Conservation (phyloP, 768 basidiomycete genomes). For the Leccinum ochraceum region DNA sequence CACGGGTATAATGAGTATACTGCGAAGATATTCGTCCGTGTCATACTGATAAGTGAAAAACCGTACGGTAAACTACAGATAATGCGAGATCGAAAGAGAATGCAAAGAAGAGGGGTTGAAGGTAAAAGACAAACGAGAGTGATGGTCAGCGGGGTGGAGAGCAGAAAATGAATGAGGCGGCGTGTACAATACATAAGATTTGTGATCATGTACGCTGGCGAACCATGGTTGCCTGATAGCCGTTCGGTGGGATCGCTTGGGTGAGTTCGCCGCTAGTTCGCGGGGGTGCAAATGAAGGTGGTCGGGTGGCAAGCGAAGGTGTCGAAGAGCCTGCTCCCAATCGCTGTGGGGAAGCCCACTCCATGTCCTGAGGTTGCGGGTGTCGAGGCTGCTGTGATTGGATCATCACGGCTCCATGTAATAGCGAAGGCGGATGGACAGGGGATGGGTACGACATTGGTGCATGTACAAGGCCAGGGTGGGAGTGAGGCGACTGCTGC, state of each 20-base stretch:
- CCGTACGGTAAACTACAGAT: slow-evolving; percentile 63
- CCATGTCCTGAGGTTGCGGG: slow-evolving; percentile 48
- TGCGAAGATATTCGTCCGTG: slow-evolving; percentile 63
- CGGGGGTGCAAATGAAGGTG: slow-evolving; percentile 50
- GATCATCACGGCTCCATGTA: slow-evolving; percentile 45
- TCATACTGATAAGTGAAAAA: slow-evolving; percentile 48
- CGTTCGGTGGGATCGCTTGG: slow-evolving; percentile 41
- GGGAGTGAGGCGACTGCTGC: slow-evolving; percentile 42
- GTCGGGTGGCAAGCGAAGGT: slow-evolving; percentile 43
- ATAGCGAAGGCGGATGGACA: slow-evolving; percentile 45
- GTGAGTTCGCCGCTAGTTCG: slow-evolving; percentile 46
- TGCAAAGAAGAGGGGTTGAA: slow-evolving; percentile 29
- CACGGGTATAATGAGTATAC: slow-evolving; percentile 60
- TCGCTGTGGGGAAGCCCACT: slow-evolving; percentile 39
- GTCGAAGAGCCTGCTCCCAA: slow-evolving; percentile 36
- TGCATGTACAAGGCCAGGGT: slow-evolving; percentile 41
- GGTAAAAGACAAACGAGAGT: slow-evolving; percentile 26
- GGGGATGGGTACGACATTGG: slow-evolving; percentile 48
- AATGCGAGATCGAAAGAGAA: slow-evolving; percentile 45
- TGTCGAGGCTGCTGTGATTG: slow-evolving; percentile 43
- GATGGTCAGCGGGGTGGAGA: slow-evolving; percentile 28
- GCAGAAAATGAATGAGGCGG: slow-evolving; percentile 24
- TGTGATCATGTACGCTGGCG: slow-evolving; percentile 51
- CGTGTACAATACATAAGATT: slow-evolving; percentile 1
- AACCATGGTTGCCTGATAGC: slow-evolving; percentile 47